phyloP scores from a whole-genome alignment of 345 rosid species.

The Eucalyptus cloeziana region DNA sequence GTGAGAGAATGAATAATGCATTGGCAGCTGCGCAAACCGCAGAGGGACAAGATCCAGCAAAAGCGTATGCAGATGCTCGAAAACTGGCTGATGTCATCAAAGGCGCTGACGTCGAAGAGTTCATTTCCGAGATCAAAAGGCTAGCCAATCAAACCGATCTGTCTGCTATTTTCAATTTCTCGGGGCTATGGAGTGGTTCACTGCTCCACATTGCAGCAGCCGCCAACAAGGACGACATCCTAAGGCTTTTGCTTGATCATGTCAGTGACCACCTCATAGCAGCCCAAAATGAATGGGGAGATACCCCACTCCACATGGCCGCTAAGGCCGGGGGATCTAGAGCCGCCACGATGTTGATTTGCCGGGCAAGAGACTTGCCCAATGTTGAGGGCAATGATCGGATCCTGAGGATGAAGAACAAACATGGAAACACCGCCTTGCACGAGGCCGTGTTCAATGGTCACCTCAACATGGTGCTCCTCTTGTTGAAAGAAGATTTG shows the following conservation, averaged over 20 bases:
- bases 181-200: neutral
- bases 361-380: no score
- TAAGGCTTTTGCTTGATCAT: neutral
- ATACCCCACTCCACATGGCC: no score
- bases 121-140: accelerated
- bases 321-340: no score
- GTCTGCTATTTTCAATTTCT: neutral
- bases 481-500: neutral
- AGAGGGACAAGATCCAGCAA: neutral
- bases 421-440: neutral
- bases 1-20: neutral
- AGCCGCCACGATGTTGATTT: no score
- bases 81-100: neutral
- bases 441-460: neutral
- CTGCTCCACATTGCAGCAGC: neutral
- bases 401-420: neutral
- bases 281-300: no score
- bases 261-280: neutral
- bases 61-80: accelerated
- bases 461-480: neutral
- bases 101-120: neutral
- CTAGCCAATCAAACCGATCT: accelerated
- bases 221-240: neutral
- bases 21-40: neutral
- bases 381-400: accelerated